Evolutionary conservation across 306 rosid species (phyloP), one percentile per base, ranked within the genome.

Genomic region (Amphicarpaea edgeworthii): DNA sequence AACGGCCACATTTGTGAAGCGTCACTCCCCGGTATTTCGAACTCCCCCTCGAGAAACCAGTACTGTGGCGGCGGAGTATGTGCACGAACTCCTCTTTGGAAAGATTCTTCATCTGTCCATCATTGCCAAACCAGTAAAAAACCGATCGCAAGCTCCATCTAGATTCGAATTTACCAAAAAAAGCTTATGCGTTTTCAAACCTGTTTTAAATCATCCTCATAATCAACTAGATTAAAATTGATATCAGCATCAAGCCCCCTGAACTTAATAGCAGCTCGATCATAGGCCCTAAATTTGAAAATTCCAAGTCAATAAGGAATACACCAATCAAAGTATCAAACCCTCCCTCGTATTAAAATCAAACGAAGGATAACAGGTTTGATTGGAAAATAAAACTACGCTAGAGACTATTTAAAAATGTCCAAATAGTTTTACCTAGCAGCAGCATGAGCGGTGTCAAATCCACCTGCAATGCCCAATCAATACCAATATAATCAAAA

Each of bases 161-260:
- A 55, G 43, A 61, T 45, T 67, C 72, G 23, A 68, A 54, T 64
- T 46, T 46, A 63, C 58, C 42, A 70, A 66, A 73, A 70, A 66
- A 73, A 59, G n/a, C 63, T 37, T 0, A 11, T 21, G 40, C 38
- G 37, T 17, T 57, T 71, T 64, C 85, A 20, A 64, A 96, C 99
- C 97, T 90, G 99, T 47, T 90, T 96, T 82, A 92, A 72, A 82
- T 96, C 99, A 6, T 92, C 98, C 68, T 92, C 99, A 82, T 96
- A 96, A 77, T 96, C 99, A 86, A 83, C 77, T 49, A 92, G 90
- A 77, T 83, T 89, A 84, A 92, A 96, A 81, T 96, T 96, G 84
- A 96, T 96, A 77, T 96, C 99, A 85, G 99, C 98, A 26, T 92
- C 98, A 75, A 92, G 88, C 59, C 99, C 99, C 86, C 99, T 89